Percentiles rank a stretch among this genome's conserved stretches.
These are phyloP conservation scores for Dictyostelium purpureum DNA, from an alignment of 78 protist species.

Conservation along the genomic window DNA sequence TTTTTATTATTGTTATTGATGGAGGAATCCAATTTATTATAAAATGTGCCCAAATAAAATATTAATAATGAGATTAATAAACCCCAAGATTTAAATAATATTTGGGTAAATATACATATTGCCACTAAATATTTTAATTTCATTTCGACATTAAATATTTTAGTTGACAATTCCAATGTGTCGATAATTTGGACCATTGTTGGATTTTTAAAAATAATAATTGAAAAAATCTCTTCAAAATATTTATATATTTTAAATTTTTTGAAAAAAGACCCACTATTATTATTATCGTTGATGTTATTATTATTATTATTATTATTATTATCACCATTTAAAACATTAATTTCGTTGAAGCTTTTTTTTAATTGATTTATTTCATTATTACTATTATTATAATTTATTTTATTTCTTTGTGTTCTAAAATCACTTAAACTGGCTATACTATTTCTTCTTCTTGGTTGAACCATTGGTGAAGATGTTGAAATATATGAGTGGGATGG, in stretches of 20 bases:
- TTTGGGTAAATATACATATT: not conserved
- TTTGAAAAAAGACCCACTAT: too few species aligned
- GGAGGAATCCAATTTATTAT: not conserved
- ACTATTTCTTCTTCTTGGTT: not conserved
- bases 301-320: not conserved
- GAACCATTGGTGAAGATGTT: not conserved
- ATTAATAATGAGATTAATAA: not conserved
- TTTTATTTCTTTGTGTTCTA: not conserved
- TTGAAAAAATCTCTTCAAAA: not conserved
- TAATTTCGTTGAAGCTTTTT: not conserved
- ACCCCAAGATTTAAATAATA: conserved; percentile 24
- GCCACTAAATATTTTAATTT: conserved; percentile 49
- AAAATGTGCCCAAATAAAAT: conserved; percentile 38
- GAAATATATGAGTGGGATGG: not conserved
- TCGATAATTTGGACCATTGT: conserved; percentile 1
- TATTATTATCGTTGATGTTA: not conserved
- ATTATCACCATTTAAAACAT: not conserved
- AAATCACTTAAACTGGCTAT: conserved; percentile 2
- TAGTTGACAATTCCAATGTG: conserved; percentile 23
- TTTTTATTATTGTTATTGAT: not conserved
- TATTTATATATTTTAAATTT: not conserved
- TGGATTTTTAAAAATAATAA: not conserved
- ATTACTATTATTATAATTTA: not conserved
- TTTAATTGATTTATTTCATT: not conserved
- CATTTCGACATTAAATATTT: not conserved